phyloP scores from a whole-genome alignment of 352 stramenopile species.

The Phytophthora hybrid region DNA sequence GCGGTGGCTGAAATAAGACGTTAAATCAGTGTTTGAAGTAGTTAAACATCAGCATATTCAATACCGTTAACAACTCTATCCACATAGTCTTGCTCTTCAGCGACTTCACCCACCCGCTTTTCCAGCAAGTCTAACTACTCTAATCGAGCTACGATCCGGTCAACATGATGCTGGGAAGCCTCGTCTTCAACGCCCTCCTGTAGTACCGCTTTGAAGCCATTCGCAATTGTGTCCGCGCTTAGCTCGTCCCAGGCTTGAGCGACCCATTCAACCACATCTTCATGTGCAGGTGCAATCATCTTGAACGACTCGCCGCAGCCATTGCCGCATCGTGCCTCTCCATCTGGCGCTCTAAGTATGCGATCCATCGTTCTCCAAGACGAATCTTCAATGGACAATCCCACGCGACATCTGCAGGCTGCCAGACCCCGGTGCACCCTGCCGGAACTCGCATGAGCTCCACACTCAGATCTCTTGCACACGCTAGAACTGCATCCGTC shows the following conservation, averaged over 20 bases:
- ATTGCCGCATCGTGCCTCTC: background rate
- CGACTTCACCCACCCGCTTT: background rate
- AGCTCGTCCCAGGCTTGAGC: background rate
- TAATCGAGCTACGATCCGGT: too few relatives aligned
- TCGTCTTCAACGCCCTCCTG: too few relatives aligned
- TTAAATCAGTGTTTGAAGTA: too few relatives aligned
- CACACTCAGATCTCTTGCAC: background rate
- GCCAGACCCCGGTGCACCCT: slow-evolving; percentile 8
- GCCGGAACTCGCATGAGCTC: slow-evolving; percentile 3
- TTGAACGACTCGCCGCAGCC: background rate
- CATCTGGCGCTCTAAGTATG: background rate
- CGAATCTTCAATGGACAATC: slow-evolving; percentile 5
- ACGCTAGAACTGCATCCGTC: slow-evolving; percentile 8
- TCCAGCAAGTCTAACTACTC: too few relatives aligned
- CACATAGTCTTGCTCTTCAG: background rate
- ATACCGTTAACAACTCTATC: background rate
- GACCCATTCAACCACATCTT: background rate
- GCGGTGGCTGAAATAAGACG: too few relatives aligned
- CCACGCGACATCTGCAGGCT: slow-evolving; percentile 12
- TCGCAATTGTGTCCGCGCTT: too few relatives aligned
- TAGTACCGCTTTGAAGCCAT: too few relatives aligned
- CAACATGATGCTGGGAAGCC: too few relatives aligned
- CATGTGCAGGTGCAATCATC: background rate
- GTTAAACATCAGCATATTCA: background rate
- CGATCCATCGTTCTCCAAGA: background rate